These are phyloP conservation scores for Capsicum chinense DNA, from an alignment of 257 asterid species.

Conservation along the genomic window DNA sequence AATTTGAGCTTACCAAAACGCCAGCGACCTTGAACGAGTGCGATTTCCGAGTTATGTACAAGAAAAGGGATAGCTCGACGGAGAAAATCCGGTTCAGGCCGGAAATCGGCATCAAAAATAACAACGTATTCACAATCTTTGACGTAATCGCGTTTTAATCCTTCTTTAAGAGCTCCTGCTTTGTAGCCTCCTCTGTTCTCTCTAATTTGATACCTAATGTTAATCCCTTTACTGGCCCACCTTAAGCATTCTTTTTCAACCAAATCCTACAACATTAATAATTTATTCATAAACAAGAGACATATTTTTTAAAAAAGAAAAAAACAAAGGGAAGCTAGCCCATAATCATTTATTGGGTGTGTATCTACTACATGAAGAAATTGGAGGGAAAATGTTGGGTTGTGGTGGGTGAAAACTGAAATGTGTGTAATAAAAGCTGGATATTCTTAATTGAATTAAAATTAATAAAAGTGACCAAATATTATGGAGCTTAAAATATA, in stretches of 20 bases:
- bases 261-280: constrained; percentile 60
- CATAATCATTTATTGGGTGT: constrained; percentile 16
- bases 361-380: neutral
- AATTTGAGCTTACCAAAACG: constrained; percentile 67
- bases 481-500: neutral
- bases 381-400: neutral
- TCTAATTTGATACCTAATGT: constrained; percentile 80
- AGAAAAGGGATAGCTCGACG: constrained; percentile 82
- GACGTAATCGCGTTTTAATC: constrained; percentile 72
- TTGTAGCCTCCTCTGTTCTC: constrained; percentile 86
- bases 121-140: constrained; percentile 82
- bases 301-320: neutral
- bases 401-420: constrained; percentile 20
- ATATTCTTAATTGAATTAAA: neutral
- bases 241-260: constrained; percentile 87
- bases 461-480: neutral
- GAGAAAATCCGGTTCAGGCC: constrained; percentile 94
- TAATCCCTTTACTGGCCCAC: constrained; percentile 89
- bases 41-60: constrained; percentile 69
- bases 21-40: constrained; percentile 97
- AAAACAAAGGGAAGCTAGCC: neutral
- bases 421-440: neutral
- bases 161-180: constrained; percentile 98
- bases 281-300: neutral
- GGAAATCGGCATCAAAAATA: constrained; percentile 92